A percentile compares a stretch with the other conserved stretches of the same genome.
Evolutionary conservation across 139 green algal genomes (phyloP).

Genomic region (Chlamydomonas applanata): DNA sequence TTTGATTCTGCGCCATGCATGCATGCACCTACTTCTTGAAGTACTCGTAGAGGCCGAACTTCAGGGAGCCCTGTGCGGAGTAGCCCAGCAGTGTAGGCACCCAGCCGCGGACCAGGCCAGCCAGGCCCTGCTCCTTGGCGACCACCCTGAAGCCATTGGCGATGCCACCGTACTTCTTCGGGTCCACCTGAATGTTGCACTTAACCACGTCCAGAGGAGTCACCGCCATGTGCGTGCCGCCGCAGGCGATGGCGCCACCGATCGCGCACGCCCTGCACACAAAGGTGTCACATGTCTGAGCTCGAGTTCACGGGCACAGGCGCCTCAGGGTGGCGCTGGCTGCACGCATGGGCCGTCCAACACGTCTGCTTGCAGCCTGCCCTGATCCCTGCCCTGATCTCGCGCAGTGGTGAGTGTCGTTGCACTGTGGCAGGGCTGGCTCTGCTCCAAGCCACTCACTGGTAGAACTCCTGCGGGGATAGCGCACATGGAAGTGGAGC

Average conservation of each 20-base stretch:
- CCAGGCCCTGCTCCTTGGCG: slow-evolving; percentile 58
- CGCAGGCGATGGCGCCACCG: slow-evolving; percentile 58
- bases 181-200: slow-evolving; percentile 81
- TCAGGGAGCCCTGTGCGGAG: slow-evolving; percentile 83
- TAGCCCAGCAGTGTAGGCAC: slow-evolving; percentile 85
- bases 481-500: too few relatives aligned
- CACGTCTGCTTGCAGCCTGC: too few relatives aligned
- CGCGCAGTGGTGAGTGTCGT: too few relatives aligned
- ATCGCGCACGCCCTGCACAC: slow-evolving; percentile 61
- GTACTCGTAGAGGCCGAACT: slow-evolving; percentile 92
- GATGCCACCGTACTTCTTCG: slow-evolving; percentile 73
- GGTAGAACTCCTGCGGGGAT: slow-evolving; percentile 66
- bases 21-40: slow-evolving; percentile 81
- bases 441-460: neutral
- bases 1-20: too few relatives aligned
- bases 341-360: too few relatives aligned
- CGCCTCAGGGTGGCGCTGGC: too few relatives aligned
- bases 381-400: too few relatives aligned
- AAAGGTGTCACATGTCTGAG: slow-evolving; percentile 3
- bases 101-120: slow-evolving; percentile 79
- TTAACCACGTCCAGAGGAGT: slow-evolving; percentile 93
- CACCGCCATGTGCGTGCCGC: slow-evolving; percentile 66
- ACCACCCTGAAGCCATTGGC: slow-evolving; percentile 66
- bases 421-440: too few relatives aligned
- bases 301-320: neutral